Percentiles rank a stretch among this genome's conserved stretches.
Conservation (phyloP, 371 early-diverging fungal species). For the Actinomortierella ambigua region DNA sequence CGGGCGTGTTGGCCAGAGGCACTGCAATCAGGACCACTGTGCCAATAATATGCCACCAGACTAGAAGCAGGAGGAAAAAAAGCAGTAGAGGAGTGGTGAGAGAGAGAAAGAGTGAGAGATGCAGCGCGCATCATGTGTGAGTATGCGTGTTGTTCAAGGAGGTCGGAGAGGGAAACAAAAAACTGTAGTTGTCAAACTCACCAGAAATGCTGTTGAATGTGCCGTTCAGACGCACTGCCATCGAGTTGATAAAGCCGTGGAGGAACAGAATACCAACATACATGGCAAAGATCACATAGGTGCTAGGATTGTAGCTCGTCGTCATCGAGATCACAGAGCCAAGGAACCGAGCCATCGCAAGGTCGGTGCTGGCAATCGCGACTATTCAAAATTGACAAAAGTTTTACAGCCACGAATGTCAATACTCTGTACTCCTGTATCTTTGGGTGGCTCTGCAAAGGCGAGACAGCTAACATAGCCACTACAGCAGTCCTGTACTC, state of each 20-base stretch:
- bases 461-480: not conserved
- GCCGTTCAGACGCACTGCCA: slow-evolving; percentile 55
- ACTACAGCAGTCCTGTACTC: too few species aligned
- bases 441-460: not conserved
- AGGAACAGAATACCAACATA: slow-evolving; percentile 58
- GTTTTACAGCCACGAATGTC: too few species aligned
- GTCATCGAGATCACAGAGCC: slow-evolving; percentile 51
- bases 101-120: slow-evolving; percentile 26
- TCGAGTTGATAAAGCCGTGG: slow-evolving; percentile 60
- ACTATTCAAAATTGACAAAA: too few species aligned
- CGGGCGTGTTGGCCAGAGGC: slow-evolving; percentile 46
- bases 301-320: slow-evolving; percentile 44
- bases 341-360: slow-evolving; percentile 56
- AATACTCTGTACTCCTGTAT: not conserved
- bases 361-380: slow-evolving; percentile 60
- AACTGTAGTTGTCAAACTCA: slow-evolving; percentile 46
- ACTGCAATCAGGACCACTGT: slow-evolving; percentile 54
- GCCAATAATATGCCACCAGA: slow-evolving; percentile 65
- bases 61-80: slow-evolving; percentile 41
- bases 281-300: slow-evolving; percentile 51
- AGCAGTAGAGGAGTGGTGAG: slow-evolving; percentile 20
- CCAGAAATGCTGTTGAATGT: slow-evolving; percentile 49
- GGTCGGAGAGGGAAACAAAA: slow-evolving; percentile 19
- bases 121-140: too few species aligned
- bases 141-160: too few species aligned